phyloP scores from a whole-genome alignment of 2,329 filamentous ascomycete genomes.

The Pseudogymnoascus sp. region DNA sequence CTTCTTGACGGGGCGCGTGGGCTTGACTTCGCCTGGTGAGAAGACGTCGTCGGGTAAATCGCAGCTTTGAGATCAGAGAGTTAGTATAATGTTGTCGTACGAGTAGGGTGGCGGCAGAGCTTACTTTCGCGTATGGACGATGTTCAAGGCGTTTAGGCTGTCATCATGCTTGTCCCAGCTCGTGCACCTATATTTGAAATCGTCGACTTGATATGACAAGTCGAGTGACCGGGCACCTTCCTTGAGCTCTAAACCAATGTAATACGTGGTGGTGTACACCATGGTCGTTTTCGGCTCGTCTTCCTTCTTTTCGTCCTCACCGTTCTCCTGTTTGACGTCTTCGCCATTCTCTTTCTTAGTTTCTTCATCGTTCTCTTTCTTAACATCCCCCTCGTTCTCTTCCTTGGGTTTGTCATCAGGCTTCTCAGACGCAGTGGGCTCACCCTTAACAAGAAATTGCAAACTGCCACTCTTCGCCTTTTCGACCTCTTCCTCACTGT shows the following conservation, averaged over 20 bases:
- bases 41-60: slow-evolving; percentile 89
- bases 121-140: slow-evolving; percentile 73
- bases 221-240: slow-evolving; percentile 66
- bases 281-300: slow-evolving; percentile 24
- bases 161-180: slow-evolving; percentile 68
- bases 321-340: slow-evolving; percentile 32
- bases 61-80: slow-evolving; percentile 49
- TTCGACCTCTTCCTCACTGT: slow-evolving; percentile 52
- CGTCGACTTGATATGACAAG: slow-evolving; percentile 71
- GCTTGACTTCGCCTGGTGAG: slow-evolving; percentile 65
- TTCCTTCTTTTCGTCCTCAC: slow-evolving; percentile 32
- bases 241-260: slow-evolving; percentile 77
- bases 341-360: slow-evolving; percentile 33
- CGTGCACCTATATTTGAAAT: slow-evolving; percentile 78
- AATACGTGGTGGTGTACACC: slow-evolving; percentile 86
- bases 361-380: slow-evolving; percentile 30
- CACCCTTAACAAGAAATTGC: slow-evolving; percentile 44
- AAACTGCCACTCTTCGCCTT: slow-evolving; percentile 55
- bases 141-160: slow-evolving; percentile 68
- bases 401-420: slow-evolving; percentile 13
- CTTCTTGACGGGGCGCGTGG: slow-evolving; percentile 32
- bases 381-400: slow-evolving; percentile 38
- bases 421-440: slow-evolving; percentile 26
- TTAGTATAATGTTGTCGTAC: slow-evolving; percentile 14
- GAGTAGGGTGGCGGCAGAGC: slow-evolving; percentile 26